These are phyloP conservation scores for Hylodesmum podocarpum DNA, from an alignment of 306 rosid genomes.

Conservation along the genomic window DNA sequence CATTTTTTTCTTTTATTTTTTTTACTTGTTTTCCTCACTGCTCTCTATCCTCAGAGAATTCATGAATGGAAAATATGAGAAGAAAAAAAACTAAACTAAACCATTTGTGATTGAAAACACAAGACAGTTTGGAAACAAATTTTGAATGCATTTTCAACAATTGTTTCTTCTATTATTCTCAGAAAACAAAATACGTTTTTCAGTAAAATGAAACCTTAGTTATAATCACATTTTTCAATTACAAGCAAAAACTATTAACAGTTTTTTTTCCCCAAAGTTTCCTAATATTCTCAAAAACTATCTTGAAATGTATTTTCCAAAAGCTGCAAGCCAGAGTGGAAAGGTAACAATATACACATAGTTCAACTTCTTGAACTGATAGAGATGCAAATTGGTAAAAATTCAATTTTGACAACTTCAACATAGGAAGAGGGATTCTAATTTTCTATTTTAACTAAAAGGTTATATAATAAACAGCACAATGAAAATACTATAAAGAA, in stretches of 20 bases:
- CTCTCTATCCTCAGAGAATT: neutral
- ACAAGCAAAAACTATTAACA: neutral
- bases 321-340: neutral
- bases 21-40: neutral
- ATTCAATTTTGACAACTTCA: neutral
- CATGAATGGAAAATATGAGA: neutral
- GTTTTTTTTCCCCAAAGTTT: neutral
- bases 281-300: neutral
- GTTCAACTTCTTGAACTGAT: conserved; percentile 5
- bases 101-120: neutral
- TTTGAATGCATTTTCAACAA: neutral
- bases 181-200: conserved; percentile 18
- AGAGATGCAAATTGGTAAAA: neutral
- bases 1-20: neutral
- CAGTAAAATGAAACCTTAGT: neutral
- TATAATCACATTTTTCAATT: neutral
- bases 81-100: neutral
- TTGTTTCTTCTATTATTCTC: neutral
- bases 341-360: neutral
- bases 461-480: neutral
- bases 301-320: neutral
- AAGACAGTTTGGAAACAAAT: neutral
- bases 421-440: neutral
- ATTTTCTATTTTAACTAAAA: neutral
- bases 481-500: neutral